Percentiles rank a stretch among this genome's conserved stretches.
Conservation (phyloP, 345 rosid species). For the Erodium maritimum region DNA sequence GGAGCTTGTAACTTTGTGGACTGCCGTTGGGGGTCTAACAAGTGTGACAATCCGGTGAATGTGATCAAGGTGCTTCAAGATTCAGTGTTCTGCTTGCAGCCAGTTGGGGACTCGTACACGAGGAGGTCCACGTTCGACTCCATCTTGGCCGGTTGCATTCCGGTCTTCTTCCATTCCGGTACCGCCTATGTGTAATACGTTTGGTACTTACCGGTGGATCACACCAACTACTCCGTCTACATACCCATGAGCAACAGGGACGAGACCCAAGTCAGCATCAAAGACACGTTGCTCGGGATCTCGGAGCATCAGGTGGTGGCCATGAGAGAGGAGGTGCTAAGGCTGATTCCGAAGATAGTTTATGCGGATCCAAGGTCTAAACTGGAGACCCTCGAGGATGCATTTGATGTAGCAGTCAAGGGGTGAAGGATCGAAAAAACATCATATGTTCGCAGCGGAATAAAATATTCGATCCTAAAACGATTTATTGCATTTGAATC, state of each 20-base stretch:
- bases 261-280: constrained; percentile 23
- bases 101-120: constrained; percentile 57
- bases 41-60: constrained; percentile 47
- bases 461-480: too few relatives aligned
- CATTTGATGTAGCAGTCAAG: constrained; percentile 46
- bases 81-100: constrained; percentile 61
- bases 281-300: constrained; percentile 27
- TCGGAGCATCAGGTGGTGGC: constrained; percentile 19
- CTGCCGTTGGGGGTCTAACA: constrained; percentile 35
- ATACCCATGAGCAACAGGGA: constrained; percentile 32
- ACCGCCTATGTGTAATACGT: constrained; percentile 48
- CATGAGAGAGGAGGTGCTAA: constrained; percentile 49
- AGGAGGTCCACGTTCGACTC: constrained; percentile 53
- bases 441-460: too few relatives aligned
- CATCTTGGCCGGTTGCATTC: too few relatives aligned
- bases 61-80: constrained; percentile 41
- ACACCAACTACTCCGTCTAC: constrained; percentile 38
- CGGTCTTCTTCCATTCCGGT: constrained; percentile 64
- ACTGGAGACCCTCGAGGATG: constrained; percentile 28
- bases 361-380: constrained; percentile 37
- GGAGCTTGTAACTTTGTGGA: constrained; percentile 40
- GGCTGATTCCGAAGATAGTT: constrained; percentile 38
- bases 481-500: too few relatives aligned
- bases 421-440: too few relatives aligned
- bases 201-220: constrained; percentile 44